Conservation (phyloP, 148 eudicot species). For the Salicornia ramosissima region DNA sequence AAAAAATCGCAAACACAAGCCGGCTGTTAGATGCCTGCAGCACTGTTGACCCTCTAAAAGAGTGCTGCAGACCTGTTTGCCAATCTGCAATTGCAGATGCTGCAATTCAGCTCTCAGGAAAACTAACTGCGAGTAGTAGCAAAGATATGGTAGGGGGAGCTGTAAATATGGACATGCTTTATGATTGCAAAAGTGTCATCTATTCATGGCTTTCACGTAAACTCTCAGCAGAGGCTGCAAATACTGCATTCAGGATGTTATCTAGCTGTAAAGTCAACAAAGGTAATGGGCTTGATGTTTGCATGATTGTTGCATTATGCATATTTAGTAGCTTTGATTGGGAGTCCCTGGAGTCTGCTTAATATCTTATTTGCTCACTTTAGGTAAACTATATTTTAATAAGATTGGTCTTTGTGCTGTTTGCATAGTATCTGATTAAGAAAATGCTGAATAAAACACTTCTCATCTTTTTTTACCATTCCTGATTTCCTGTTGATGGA, state of each 20-base stretch:
- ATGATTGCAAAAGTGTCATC: constrained; percentile 87
- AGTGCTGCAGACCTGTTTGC: constrained; percentile 88
- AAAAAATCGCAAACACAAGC: constrained; percentile 72
- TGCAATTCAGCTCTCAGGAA: constrained; percentile 55
- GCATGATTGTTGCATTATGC: constrained; percentile 6
- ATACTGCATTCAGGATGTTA: constrained; percentile 61
- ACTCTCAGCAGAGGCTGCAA: constrained; percentile 67
- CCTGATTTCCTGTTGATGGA: not conserved
- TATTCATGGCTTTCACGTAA: constrained; percentile 84
- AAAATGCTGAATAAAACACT: not conserved
- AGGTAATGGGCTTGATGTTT: constrained; percentile 39
- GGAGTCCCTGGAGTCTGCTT: not conserved
- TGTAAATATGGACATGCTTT: constrained; percentile 40
- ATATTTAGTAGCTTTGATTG: constrained; percentile 2
- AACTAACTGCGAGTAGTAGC: constrained; percentile 24
- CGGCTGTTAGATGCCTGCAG: constrained; percentile 82
- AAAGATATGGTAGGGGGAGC: constrained; percentile 40
- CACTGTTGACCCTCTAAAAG: constrained; percentile 75
- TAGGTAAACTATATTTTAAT: not conserved
- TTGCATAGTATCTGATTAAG: not conserved
- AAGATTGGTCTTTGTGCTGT: not conserved
- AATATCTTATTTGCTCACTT: not conserved
- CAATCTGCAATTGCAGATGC: constrained; percentile 82
- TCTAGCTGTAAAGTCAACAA: constrained; percentile 88
- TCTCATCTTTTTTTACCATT: not conserved